Evolutionary conservation across 768 basidiomycete genomes (phyloP).

Genomic region (Pleurotus platypus): DNA sequence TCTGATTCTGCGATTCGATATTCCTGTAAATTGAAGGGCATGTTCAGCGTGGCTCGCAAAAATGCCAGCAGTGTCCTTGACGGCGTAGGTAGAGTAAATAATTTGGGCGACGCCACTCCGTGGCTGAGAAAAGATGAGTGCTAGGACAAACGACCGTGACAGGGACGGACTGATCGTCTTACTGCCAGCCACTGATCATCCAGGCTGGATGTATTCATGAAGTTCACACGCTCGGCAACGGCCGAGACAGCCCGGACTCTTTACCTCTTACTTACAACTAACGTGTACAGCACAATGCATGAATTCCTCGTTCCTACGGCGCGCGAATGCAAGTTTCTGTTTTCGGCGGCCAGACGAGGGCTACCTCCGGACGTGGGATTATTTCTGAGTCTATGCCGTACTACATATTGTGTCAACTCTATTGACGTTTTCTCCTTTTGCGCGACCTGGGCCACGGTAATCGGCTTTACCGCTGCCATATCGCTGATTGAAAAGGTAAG

Average conservation of each 20-base stretch:
- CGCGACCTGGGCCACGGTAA: not conserved
- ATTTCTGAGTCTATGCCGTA: not conserved
- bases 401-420: not conserved
- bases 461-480: too few species aligned
- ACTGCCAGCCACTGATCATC: not conserved
- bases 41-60: too few species aligned
- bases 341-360: not conserved
- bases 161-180: too few species aligned
- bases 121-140: too few species aligned
- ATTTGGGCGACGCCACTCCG: too few species aligned
- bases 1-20: slow-evolving; percentile 4
- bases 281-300: not conserved
- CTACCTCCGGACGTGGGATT: not conserved
- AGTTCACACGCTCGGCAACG: slow-evolving; percentile 4
- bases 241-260: not conserved
- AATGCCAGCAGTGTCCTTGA: too few species aligned
- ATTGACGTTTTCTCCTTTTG: not conserved
- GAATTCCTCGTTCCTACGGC: not conserved
- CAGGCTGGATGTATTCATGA: not conserved
- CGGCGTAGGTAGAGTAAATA: too few species aligned
- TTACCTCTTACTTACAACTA: not conserved
- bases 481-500: too few species aligned
- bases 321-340: not conserved
- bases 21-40: not conserved
- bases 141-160: too few species aligned